phyloP scores from a whole-genome alignment of 148 eudicot species.

The Nepenthes gracilis region DNA sequence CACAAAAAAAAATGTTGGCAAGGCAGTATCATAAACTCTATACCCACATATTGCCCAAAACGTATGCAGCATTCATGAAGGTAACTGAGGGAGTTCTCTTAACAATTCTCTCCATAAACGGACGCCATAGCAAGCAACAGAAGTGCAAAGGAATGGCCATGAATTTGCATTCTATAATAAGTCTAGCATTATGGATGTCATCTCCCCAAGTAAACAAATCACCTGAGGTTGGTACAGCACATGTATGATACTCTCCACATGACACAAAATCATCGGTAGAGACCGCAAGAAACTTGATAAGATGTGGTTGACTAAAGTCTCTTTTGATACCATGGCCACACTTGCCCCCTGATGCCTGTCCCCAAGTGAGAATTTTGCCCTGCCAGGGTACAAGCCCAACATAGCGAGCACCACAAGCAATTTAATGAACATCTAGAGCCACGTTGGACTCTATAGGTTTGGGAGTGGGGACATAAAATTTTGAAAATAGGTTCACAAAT shows the following conservation, averaged over 20 bases:
- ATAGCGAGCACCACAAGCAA: constrained; percentile 29
- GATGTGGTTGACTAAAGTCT: constrained; percentile 21
- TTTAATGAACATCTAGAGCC: constrained; percentile 32
- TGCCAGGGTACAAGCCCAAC: constrained; percentile 34
- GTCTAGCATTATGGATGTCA: constrained; percentile 27
- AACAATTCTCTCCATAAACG: neutral
- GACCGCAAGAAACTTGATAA: constrained; percentile 25
- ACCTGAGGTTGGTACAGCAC: constrained; percentile 23
- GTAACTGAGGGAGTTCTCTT: no score
- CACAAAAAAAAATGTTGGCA: constrained; percentile 11
- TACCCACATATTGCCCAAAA: no score
- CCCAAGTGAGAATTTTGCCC: constrained; percentile 41
- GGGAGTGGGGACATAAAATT: constrained; percentile 20
- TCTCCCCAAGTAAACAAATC: constrained; percentile 40
- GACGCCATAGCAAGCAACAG: constrained; percentile 23
- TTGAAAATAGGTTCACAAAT: constrained; percentile 11
- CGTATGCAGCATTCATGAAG: no score
- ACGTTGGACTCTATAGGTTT: constrained; percentile 24
- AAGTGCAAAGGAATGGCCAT: constrained; percentile 23
- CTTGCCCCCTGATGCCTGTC: constrained; percentile 31
- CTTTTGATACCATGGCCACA: constrained; percentile 30
- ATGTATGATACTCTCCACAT: constrained; percentile 33
- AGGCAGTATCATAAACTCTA: constrained; percentile 28
- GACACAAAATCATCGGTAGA: constrained; percentile 23
- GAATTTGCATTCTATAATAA: constrained; percentile 32